Conservation (phyloP, 768 basidiomycete species). For the Megacollybia marginata region DNA sequence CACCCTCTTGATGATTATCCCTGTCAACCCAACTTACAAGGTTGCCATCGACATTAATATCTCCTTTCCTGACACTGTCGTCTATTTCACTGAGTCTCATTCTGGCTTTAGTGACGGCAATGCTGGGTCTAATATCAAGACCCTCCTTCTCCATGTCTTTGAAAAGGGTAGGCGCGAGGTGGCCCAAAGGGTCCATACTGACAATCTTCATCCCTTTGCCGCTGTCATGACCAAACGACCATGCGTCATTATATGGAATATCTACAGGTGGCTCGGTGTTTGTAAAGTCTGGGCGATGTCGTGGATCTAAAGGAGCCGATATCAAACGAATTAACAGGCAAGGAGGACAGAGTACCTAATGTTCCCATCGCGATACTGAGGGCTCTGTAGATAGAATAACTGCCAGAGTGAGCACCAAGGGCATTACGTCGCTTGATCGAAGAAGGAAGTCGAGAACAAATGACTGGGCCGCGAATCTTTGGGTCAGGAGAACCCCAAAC, state of each 20-base stretch:
- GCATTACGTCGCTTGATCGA: slow-evolving; percentile 90
- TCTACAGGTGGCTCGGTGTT: slow-evolving; percentile 80
- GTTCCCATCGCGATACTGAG: slow-evolving; percentile 88
- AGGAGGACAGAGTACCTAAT: too few relatives aligned
- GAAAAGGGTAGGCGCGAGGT: slow-evolving; percentile 73
- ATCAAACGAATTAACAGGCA: too few relatives aligned
- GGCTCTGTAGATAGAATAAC: slow-evolving; percentile 92
- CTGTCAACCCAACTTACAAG: slow-evolving; percentile 68
- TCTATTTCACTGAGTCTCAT: slow-evolving; percentile 94
- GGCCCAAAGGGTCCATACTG: slow-evolving; percentile 91
- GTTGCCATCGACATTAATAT: slow-evolving; percentile 72
- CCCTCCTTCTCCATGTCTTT: slow-evolving; percentile 51
- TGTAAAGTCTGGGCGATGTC: slow-evolving; percentile 76
- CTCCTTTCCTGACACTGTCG: slow-evolving; percentile 65
- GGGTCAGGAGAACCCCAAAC: slow-evolving; percentile 74
- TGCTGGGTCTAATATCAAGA: slow-evolving; percentile 85
- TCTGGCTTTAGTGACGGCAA: slow-evolving; percentile 88
- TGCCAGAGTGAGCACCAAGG: slow-evolving; percentile 88
- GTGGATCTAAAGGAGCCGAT: slow-evolving; percentile 44
- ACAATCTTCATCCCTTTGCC: slow-evolving; percentile 58
- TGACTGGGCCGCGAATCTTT: slow-evolving; percentile 69
- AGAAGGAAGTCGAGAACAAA: slow-evolving; percentile 78
- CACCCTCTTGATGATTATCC: slow-evolving; percentile 63
- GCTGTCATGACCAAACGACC: slow-evolving; percentile 41
- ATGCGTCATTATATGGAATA: slow-evolving; percentile 69